Evolutionary conservation across 2,329 filamentous ascomycete species (phyloP), one percentile per base, ranked within the genome.

Genomic region (Fusarium sp.): DNA sequence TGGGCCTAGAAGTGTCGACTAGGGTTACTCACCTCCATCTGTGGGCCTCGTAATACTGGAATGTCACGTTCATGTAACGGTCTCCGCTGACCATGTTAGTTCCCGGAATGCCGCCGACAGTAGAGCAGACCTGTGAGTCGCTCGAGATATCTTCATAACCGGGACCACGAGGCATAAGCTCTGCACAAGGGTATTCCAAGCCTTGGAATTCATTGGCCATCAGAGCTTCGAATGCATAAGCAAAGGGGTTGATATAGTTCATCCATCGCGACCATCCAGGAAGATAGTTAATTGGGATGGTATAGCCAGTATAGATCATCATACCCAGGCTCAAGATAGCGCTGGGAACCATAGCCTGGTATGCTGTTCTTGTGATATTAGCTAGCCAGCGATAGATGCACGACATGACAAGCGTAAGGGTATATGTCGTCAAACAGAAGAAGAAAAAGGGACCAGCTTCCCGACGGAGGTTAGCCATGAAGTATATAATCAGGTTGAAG

Each of bases 401-500:
- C 1, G 75, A 76, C 0, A 78, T 79, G 19, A 75, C 63, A 24
- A 83, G 75, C 7, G 24, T 24, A 7, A 24, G 24, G 24, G 24
- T 24, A 24, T 24, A 24, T 24, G 24, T 24, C 24, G 24, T 24
- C 24, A 24, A 24, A 70, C 83, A 81, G 75, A 85, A 83, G 77
- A 89, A 87, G 78, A 91, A 91, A 79, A 90, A 91, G 3, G 84
- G 77, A 19, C 85, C 87, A 1, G 88, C 78, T 60, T 85, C 83
- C 55, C 87, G 82, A 53, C 87, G 83, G 6, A 92, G 81, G 62
- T 89, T 85, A 1, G 87, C 85, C 86, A 92, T 87, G 75, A 91
- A 91, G 78, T 92, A 92, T 0, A 91, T 76, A 2, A 85, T 8
- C 1, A 65, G 8, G 40, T 73, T 73, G 53, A 73, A 73, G 8